Conservation (phyloP, 495 filamentous ascomycete species). For the Letharia lupina region DNA sequence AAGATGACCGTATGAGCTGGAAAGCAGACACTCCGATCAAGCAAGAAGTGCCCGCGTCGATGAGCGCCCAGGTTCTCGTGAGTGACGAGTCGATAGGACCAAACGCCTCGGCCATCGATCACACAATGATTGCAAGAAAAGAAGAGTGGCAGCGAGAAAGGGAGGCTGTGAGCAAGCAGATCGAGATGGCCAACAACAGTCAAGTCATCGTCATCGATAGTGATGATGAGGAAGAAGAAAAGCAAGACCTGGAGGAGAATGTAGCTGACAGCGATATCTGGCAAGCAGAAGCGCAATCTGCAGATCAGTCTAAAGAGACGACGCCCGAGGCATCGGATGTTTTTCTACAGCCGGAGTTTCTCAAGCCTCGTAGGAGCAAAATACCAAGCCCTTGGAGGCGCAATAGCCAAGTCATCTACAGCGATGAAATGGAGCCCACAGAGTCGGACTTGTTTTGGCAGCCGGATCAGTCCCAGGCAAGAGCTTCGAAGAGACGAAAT, state of each 20-base stretch:
- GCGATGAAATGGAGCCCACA: slow-evolving; percentile 22
- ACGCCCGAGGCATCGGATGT: slow-evolving; percentile 8
- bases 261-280: slow-evolving; percentile 32
- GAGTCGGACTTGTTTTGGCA: slow-evolving; percentile 24
- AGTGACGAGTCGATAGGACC: not conserved
- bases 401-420: slow-evolving; percentile 30
- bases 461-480: slow-evolving; percentile 9
- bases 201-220: slow-evolving; percentile 46
- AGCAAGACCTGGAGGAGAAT: slow-evolving; percentile 13
- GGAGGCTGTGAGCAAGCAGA: slow-evolving; percentile 43
- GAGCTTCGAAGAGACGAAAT: slow-evolving; percentile 4
- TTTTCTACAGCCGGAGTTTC: slow-evolving; percentile 14
- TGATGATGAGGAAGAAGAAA: slow-evolving; percentile 29
- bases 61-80: not conserved
- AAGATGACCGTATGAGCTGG: slow-evolving; percentile 32
- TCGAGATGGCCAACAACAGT: slow-evolving; percentile 39
- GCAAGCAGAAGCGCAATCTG: slow-evolving; percentile 35
- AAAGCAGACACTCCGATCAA: slow-evolving; percentile 27
- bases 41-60: not conserved
- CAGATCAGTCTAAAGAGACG: slow-evolving; percentile 21
- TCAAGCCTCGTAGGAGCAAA: slow-evolving; percentile 32
- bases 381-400: slow-evolving; percentile 39
- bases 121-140: slow-evolving; percentile 27
- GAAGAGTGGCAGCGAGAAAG: slow-evolving; percentile 44
- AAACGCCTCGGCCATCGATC: slow-evolving; percentile 7